These are phyloP conservation scores for Leccinum longicurvipes DNA, from an alignment of 768 basidiomycete species.

Conservation along the genomic window DNA sequence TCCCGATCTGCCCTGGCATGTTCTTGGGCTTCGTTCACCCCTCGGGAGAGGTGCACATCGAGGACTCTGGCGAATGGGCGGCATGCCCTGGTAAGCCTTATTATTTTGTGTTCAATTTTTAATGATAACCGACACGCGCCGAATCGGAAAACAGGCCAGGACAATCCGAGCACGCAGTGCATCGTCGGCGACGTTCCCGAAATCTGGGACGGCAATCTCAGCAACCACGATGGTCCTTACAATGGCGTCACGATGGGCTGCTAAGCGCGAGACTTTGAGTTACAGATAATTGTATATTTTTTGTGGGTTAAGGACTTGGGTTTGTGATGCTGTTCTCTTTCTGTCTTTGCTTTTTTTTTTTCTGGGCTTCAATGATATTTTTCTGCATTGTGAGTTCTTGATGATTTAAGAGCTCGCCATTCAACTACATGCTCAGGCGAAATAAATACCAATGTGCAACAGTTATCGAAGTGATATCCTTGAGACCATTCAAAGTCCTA, in stretches of 20 bases:
- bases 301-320: too few species aligned
- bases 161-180: conserved; percentile 46
- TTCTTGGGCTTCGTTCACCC: conserved; percentile 42
- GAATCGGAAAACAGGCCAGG: conserved; percentile 40
- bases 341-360: too few species aligned
- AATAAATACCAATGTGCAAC: too few species aligned
- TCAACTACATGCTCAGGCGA: too few species aligned
- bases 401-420: too few species aligned
- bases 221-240: conserved; percentile 46
- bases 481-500: too few species aligned
- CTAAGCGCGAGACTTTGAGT: conserved; percentile 1
- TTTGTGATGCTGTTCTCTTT: too few species aligned
- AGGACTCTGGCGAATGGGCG: conserved; percentile 47
- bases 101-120: neutral
- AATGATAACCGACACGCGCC: neutral
- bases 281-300: too few species aligned
- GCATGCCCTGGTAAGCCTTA: conserved; percentile 44
- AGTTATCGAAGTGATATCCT: too few species aligned
- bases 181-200: conserved; percentile 29
- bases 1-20: conserved; percentile 35
- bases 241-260: conserved; percentile 29
- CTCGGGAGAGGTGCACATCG: conserved; percentile 42
- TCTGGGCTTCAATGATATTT: too few species aligned
- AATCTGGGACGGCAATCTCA: conserved; percentile 38
- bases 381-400: too few species aligned